Evolutionary conservation across 352 stramenopile species (phyloP), one percentile per base, ranked within the genome.

Genomic region (Phytophthora palmivora): DNA sequence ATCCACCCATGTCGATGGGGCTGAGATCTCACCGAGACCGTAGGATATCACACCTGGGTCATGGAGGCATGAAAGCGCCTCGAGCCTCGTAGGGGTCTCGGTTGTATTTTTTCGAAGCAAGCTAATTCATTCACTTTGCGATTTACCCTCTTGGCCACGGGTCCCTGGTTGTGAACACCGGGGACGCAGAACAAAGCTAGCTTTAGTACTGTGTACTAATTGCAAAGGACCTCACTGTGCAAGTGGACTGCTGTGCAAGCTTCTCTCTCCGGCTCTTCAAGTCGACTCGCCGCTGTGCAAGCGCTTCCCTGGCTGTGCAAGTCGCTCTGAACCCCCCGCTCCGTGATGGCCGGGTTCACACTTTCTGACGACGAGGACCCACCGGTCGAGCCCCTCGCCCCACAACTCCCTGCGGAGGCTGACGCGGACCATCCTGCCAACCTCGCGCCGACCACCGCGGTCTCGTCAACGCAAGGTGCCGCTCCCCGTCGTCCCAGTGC

Each of bases 141-240:
- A 34, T 34, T 34, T 34, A 4, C 30, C 7, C 10, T 12, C 3
- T 34, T 14, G 30, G 30, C 30, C 30, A 14, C 30, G 30, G 11
- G 30, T 34, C 30, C 10, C 30, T 7, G 30, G 30, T 34, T 7
- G 30, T 2, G 30, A 34, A 34, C 30, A 7, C 30, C 30, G 7
- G 30, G 10, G 30, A 28, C 10, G 7, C 42, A 4, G 42, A 48
- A 16, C 16, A 30, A 50, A 49, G 43, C 43, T 49, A 49, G 22
- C 22, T 49, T 49, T 49, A 37, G 43, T 49, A 37, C 43, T 37
- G 24, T 49, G 43, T 49, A 49, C 21, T 49, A 49, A 49, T 44
- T 44, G 37, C 37, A 2, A 16, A 24, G 37, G 24, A 44, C n/a
- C 37, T 14, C 15, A 16, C 37, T 44, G n/a, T 44, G 37, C 7